Percentiles rank a stretch among this genome's conserved stretches.
These are phyloP conservation scores for Trypanosoma vivax DNA, from an alignment of 208 protist genomes.

Conservation along the genomic window DNA sequence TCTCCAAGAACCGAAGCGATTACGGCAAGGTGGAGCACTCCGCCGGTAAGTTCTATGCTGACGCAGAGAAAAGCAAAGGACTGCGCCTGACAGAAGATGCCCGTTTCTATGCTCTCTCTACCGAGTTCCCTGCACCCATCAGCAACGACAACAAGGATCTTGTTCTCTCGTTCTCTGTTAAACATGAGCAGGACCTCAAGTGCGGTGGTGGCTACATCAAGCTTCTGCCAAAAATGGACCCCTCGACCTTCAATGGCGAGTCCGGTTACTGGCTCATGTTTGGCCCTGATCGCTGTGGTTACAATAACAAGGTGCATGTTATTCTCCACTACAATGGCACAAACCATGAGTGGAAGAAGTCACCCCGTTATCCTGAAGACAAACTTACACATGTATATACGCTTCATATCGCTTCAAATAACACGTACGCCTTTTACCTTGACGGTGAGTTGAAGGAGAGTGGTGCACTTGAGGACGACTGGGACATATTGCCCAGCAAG, in stretches of 20 bases:
- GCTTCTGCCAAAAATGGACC: constrained; percentile 77
- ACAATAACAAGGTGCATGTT: constrained; percentile 77
- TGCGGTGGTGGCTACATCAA: constrained; percentile 95
- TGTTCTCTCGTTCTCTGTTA: constrained; percentile 90
- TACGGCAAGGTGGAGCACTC: constrained; percentile 62
- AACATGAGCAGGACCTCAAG: constrained; percentile 84
- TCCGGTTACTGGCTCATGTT: constrained; percentile 94
- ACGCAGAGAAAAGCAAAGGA: constrained; percentile 68
- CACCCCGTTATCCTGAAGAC: constrained; percentile 49
- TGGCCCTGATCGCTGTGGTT: constrained; percentile 92
- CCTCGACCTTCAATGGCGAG: constrained; percentile 78
- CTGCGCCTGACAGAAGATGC: constrained; percentile 83
- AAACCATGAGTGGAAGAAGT: constrained; percentile 86
- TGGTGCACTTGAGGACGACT: constrained; percentile 86
- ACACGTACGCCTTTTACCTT: constrained; percentile 89
- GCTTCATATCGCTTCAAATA: constrained; percentile 80
- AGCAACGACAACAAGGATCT: constrained; percentile 82
- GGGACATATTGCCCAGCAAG: constrained; percentile 79
- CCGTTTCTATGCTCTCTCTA: constrained; percentile 85
- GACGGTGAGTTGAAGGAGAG: constrained; percentile 61
- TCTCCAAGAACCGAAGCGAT: constrained; percentile 36
- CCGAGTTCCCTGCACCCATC: constrained; percentile 57
- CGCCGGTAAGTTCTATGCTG: constrained; percentile 43
- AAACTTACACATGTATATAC: constrained; percentile 93
- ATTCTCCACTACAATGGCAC: constrained; percentile 93